Conservation (phyloP, 345 rosid genomes). For the Firmiana major region DNA sequence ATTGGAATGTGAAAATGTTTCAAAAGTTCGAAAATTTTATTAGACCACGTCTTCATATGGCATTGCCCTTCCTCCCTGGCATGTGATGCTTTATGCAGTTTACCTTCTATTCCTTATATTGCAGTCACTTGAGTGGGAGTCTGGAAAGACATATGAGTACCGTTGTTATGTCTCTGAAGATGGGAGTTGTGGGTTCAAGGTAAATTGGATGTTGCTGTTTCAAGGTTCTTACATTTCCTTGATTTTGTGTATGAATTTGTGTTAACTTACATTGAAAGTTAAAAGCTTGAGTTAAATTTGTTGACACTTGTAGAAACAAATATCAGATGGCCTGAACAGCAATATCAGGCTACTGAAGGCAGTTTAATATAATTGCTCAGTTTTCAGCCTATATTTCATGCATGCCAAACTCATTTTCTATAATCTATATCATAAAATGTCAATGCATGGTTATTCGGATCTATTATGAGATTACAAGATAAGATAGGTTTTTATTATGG, state of each 20-base stretch:
- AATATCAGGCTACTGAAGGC: not conserved
- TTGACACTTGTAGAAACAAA: not conserved
- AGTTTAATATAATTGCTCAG: not conserved
- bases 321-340: not conserved
- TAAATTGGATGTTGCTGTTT: constrained; percentile 14
- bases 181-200: constrained; percentile 57
- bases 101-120: not conserved
- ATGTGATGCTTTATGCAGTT: not conserved
- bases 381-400: not conserved
- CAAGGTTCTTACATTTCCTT: constrained; percentile 35
- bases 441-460: not conserved
- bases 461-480: not conserved
- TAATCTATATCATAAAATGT: no score
- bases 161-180: constrained; percentile 49
- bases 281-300: not conserved
- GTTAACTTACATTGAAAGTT: not conserved
- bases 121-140: constrained; percentile 54
- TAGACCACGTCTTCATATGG: not conserved
- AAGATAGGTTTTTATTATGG: not conserved
- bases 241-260: not conserved
- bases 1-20: not conserved
- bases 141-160: constrained; percentile 42
- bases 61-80: not conserved
- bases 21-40: not conserved
- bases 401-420: not conserved